Evolutionary conservation across 306 rosid genomes (phyloP), one percentile per base, ranked within the genome.

Genomic region (Cicer yamashitae): DNA sequence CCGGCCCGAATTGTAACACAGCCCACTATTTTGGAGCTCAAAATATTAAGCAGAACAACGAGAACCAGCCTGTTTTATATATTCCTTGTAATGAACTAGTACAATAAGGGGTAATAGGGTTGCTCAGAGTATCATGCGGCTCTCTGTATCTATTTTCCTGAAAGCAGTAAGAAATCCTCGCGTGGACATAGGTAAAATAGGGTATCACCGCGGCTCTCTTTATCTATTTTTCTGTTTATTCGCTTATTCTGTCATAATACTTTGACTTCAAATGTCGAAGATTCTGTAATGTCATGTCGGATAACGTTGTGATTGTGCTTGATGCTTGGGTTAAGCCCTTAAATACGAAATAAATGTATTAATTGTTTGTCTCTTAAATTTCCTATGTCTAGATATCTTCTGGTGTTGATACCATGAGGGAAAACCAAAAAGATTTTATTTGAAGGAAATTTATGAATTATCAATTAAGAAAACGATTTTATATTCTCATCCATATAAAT

Each of bases 401-500:
- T 56, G 40, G 53, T 50, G 69, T 75, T 53, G 56, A 52, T 48
- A 48, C 71, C 40, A 34, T 63, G 69, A 69, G 48, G 10, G 34
- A 53, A 54, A 56, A 47, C 52, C n/a, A 34, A 77, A 45, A 30
- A 17, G 30, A 13, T 25, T 73, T 74, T 57, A 7, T 47, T 51
- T 47, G 61, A 68, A 77, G 56, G 45, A 43, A 17, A 62, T 73
- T 77, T 70, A 63, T 63, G 69, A 41, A 70, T 20, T 68, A 63
- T 53, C 22, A 38, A 66, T 57, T 72, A 7, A 11, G 39, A 63
- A 53, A 69, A 38, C 63, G 66, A 22, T 77, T 77, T 77, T 34
- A n/a, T 81, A 46, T 67, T 81, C 39, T 62, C 44, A 54, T 77
- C 3, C 1, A 13, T 67, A 2, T 7, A 40, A 67, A 63, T 46